Evolutionary conservation across 2,329 filamentous ascomycete species (phyloP), one percentile per base, ranked within the genome.

Genomic region (Neoarthrinium moseri): DNA sequence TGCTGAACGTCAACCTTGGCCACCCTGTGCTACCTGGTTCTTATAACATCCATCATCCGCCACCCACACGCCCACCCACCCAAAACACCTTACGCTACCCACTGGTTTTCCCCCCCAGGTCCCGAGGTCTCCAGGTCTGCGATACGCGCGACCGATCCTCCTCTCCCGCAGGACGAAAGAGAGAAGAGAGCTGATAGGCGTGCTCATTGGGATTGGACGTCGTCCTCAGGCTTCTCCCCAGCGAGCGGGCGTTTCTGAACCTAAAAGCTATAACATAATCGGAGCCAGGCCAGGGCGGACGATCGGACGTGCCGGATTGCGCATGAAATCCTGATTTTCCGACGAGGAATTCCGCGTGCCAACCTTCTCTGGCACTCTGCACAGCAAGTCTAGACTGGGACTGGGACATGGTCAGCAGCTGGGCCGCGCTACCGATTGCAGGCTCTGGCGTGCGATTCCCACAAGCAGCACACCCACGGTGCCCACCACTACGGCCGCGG

Each of bases 351-450:
- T 13, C 23, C 17, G 6, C 18, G 12, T 20, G 8, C 38, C 6
- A n/a, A n/a, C n/a, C n/a, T n/a, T n/a, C n/a, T n/a, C 22, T 13
- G 12, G 21, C 20, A 27, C 17, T 30, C 26, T 29, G 8, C 26
- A 8, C 30, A 24, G n/a, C 23, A 23, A 13, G 24, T 20, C 26
- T 7, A n/a, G 17, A 39, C 12, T 13, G 21, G 17, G n/a, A 23
- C 41, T 26, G 30, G 40, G 41, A 35, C 32, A 44, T 21, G 41
- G 41, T 44, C 41, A 44, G 22, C 41, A 34, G 22, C 15, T 44
- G 41, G 32, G 29, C 23, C 21, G 32, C 41, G 41, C 41, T 35
- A 44, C 41, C 36, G 41, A 17, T 44, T 36, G 41, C 41, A 44
- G 41, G 30, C 27, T 44, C 36, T 21, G 22, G 32, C 41, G 30